Evolutionary conservation across 1,139 yeast species (phyloP), one percentile per base, ranked within the genome.

Genomic region (Geotrichum histeridarum): DNA sequence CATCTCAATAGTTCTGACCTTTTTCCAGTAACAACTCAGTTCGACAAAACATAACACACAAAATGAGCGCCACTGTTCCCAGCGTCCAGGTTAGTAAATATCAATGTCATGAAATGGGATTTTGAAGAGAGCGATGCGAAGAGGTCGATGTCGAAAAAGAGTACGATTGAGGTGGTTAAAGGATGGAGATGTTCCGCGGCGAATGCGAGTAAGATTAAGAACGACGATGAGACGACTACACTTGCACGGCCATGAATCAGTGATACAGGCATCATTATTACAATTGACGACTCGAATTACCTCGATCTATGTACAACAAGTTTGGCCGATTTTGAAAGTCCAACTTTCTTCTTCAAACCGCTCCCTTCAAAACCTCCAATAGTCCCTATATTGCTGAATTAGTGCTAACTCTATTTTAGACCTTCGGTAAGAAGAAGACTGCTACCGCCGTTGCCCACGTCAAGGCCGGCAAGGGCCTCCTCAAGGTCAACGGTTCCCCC

Each of bases 381-480:
- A 22, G 27, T 22, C 3, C 27, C 27, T 52, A 11, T 3, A 3
- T 6, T 33, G 15, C 2, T 30, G 39, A 12, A 6, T 6, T 17
- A 8, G 30, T 42, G 30, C 38, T 22, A 44, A 30, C 32, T 59
- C 27, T 27, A n/a, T 44, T n/a, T 35, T 77, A 89, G 96, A 91
- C 98, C 79, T 93, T 93, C 82, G 99, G 99, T 82, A 93, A 93
- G 84, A 93, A 94, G 93, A 93, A 88, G 85, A 87, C 96, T 76
- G 99, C 99, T 74, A 93, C 99, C 73, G 99, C 99, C 76, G 99
- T 93, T 76, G 99, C 99, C 79, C 96, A 89, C 81, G 96, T 93
- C 73, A 91, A 90, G 83, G 93, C 94, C 81, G 99, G 99, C 80
- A 88, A 87, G 81, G 98, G 99, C 80, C 87, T 93, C 77, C 86